Evolutionary conservation across 2,329 filamentous ascomycete species (phyloP), one percentile per base, ranked within the genome.

Genomic region (Lasiodiplodia gonubiensis): DNA sequence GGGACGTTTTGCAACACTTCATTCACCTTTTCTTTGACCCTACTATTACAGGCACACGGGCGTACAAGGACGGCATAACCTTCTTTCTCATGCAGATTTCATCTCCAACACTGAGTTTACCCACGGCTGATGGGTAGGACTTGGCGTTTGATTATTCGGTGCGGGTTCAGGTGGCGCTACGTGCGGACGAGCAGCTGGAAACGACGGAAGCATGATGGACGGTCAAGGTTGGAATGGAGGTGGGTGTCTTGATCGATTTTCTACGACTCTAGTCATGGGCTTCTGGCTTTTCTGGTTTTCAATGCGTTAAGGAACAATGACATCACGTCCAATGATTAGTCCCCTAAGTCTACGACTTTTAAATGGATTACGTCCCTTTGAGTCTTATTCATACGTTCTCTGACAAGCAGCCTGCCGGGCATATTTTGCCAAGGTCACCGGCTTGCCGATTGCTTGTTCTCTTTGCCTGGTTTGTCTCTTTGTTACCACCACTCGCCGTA

Each of bases 51-150:
- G 25, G 27, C 37, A 23, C 35, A 25, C 46, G 37, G 59, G 59
- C 59, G 59, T 49, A 51, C 59, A 63, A 11, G 57, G 57, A 49
- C n/a, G 27, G 59, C 46, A 63, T 63, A 37, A 51, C 59, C 46
- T 46, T 8, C 5, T 8, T 51, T 51, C 37, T 11, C 23, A 51
- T 51, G 30, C 27, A 63, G 42, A 6, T 51, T 37, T 51, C 16
- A 30, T 37, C 33, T 30, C n/a, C 42, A 63, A 10, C 14, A 30
- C 39, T 37, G 59, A 63, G 18, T 25, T 51, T 37, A 33, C 23
- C 46, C 18, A 51, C 27, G 42, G 46, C 18, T 21, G 42, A 25
- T 61, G 33, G 33, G 42, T 35, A 35, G 57, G 57, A 23, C n/a
- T 35, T 30, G 46, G 59, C 59, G 59, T 63, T 61, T 21, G 16